phyloP scores from a whole-genome alignment of 805 yeast genomes.

The Zygosaccharomyces kombuchaensis region DNA sequence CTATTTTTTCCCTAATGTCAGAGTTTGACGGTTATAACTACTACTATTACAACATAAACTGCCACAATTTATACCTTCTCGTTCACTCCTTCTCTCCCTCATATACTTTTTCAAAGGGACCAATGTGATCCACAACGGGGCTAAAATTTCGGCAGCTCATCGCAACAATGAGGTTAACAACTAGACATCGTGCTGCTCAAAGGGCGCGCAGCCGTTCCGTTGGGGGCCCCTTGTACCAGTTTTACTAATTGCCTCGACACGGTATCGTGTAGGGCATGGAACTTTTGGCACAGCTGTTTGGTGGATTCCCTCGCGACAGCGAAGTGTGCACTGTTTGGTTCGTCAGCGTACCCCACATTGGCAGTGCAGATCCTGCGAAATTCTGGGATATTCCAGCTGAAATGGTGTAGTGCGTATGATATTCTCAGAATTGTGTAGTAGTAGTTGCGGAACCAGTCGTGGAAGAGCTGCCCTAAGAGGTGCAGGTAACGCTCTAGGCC shows the following conservation, averaged over 20 bases:
- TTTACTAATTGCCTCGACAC: constrained; percentile 4
- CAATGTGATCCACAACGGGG: neutral
- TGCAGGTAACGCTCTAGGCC: constrained; percentile 14
- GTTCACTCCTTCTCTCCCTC: neutral
- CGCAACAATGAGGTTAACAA: neutral
- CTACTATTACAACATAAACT: no score
- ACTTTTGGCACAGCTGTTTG: constrained; percentile 6
- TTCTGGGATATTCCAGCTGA: constrained; percentile 18
- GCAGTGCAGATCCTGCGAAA: constrained; percentile 12
- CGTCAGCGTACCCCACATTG: neutral
- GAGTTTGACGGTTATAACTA: no score
- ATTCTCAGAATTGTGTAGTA: constrained; percentile 21
- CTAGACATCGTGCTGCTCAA: neutral
- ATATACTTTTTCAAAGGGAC: neutral
- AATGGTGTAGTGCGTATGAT: constrained; percentile 18
- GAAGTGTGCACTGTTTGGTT: neutral
- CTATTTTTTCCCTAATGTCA: no score
- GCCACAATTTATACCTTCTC: no score
- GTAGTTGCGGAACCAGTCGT: constrained; percentile 21
- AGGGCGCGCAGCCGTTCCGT: neutral
- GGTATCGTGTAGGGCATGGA: constrained; percentile 11
- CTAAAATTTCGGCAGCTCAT: neutral
- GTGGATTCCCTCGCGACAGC: neutral
- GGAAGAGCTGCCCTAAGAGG: constrained; percentile 12
- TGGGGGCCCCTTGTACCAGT: constrained; percentile 1